These are phyloP conservation scores for Rhizopogon vesiculosus DNA, from an alignment of 768 basidiomycete genomes.

Conservation along the genomic window DNA sequence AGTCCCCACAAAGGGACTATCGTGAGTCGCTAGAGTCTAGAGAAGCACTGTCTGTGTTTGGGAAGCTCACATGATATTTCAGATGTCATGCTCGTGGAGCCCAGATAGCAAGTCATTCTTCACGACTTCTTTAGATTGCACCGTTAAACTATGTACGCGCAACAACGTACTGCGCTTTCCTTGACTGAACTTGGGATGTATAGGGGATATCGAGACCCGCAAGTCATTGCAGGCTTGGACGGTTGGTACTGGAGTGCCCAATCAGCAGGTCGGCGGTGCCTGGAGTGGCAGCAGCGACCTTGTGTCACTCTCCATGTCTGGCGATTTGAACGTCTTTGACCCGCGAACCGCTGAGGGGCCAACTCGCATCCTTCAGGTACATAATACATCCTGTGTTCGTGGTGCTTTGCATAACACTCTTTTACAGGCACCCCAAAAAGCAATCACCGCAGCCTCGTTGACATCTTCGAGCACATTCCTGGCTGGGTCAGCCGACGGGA, in stretches of 20 bases:
- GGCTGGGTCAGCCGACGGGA: constrained; percentile 77
- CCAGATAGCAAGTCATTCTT: constrained; percentile 65
- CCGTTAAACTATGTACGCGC: constrained; percentile 78
- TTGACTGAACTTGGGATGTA: background rate
- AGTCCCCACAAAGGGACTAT: constrained; percentile 71
- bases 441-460: constrained; percentile 62
- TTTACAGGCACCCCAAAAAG: constrained; percentile 71
- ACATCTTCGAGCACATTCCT: constrained; percentile 59
- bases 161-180: background rate
- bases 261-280: constrained; percentile 88
- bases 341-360: constrained; percentile 59
- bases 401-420: background rate
- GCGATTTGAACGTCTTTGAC: constrained; percentile 81
- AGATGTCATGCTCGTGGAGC: constrained; percentile 82
- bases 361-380: constrained; percentile 56
- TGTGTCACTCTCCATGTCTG: constrained; percentile 79
- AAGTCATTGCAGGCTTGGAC: constrained; percentile 68
- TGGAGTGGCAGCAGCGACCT: constrained; percentile 72
- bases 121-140: constrained; percentile 85
- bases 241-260: constrained; percentile 64
- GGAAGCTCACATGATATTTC: background rate
- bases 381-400: constrained; percentile 13
- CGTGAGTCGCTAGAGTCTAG: constrained; percentile 37
- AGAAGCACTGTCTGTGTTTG: no score
- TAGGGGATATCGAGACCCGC: constrained; percentile 78